Evolutionary conservation across 78 protist genomes (phyloP).

Genomic region (Speleostelium caveatum): DNA sequence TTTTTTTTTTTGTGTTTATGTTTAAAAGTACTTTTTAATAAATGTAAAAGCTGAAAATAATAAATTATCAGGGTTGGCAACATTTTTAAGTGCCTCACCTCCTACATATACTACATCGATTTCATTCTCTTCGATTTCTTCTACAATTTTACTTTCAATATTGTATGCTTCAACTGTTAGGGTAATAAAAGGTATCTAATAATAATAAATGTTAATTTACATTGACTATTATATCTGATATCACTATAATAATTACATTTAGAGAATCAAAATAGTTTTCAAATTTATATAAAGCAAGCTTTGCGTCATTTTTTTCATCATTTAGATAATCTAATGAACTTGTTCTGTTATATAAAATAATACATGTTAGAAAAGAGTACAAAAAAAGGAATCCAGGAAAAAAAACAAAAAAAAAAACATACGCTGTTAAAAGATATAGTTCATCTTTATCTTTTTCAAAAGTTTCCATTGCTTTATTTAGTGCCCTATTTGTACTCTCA

Average conservation of each 20-base stretch:
- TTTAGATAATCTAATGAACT: constrained; percentile 60
- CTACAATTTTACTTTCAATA: constrained; percentile 5
- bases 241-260: neutral
- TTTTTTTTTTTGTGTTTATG: neutral
- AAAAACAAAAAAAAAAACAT: neutral
- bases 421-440: constrained; percentile 58
- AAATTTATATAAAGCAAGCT: constrained; percentile 47
- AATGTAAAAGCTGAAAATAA: constrained; percentile 32
- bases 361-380: neutral
- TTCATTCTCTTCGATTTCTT: constrained; percentile 62
- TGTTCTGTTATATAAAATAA: neutral
- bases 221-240: neutral
- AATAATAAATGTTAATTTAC: neutral
- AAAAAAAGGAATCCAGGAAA: neutral
- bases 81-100: constrained; percentile 12
- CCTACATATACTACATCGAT: constrained; percentile 59
- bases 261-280: constrained; percentile 60
- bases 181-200: constrained; percentile 32
- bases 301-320: constrained; percentile 76
- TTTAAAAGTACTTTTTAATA: constrained; percentile 6
- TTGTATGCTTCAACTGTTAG: constrained; percentile 29
- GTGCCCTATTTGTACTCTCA: constrained; percentile 48
- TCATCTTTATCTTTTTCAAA: constrained; percentile 66
- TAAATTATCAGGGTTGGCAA: constrained; percentile 50
- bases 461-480: constrained; percentile 16